Percentiles rank a stretch among this genome's conserved stretches.
phyloP scores from a whole-genome alignment of 2,329 filamentous ascomycete species.

The Aspergillus amoenus region DNA sequence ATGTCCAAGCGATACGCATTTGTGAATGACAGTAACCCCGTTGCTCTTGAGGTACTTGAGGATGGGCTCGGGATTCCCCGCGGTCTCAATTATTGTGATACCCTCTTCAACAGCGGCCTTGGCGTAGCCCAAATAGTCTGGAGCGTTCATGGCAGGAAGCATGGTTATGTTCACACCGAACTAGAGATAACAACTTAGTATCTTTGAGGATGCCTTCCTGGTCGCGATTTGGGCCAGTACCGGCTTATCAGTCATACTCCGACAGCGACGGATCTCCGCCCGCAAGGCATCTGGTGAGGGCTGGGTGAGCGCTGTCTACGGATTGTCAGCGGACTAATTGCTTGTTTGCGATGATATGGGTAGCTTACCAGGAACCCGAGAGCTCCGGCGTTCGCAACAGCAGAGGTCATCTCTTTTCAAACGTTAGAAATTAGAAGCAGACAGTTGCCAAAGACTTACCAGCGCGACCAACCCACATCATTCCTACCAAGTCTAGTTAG shows the following conservation, averaged over 20 bases:
- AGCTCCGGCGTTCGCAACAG: constrained; percentile 6
- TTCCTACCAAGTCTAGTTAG: not conserved
- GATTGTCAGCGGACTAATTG: not conserved
- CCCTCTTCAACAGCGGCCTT: constrained; percentile 91
- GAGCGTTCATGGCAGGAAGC: constrained; percentile 45
- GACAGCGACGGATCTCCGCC: constrained; percentile 6
- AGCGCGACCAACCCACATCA: constrained; percentile 12
- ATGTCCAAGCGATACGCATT: constrained; percentile 93
- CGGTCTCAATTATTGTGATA: constrained; percentile 85
- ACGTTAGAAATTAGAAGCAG: not conserved
- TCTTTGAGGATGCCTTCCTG: no score
- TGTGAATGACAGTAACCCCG: constrained; percentile 79
- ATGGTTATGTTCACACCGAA: constrained; percentile 12
- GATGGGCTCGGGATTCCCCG: constrained; percentile 80
- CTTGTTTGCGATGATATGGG: not conserved
- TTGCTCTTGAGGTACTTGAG: constrained; percentile 82
- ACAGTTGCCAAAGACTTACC: not conserved
- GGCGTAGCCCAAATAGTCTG: constrained; percentile 87
- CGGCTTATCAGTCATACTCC: constrained; percentile 6
- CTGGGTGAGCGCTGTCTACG: constrained; percentile 5
- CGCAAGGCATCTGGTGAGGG: constrained; percentile 4
- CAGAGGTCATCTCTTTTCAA: constrained; percentile 6
- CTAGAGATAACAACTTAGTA: not conserved
- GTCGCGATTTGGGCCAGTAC: not conserved
- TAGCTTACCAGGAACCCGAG: constrained; percentile 8